These are phyloP conservation scores for Saccharomyces pastorianus DNA, from an alignment of 1,139 yeast genomes.

Conservation along the genomic window DNA sequence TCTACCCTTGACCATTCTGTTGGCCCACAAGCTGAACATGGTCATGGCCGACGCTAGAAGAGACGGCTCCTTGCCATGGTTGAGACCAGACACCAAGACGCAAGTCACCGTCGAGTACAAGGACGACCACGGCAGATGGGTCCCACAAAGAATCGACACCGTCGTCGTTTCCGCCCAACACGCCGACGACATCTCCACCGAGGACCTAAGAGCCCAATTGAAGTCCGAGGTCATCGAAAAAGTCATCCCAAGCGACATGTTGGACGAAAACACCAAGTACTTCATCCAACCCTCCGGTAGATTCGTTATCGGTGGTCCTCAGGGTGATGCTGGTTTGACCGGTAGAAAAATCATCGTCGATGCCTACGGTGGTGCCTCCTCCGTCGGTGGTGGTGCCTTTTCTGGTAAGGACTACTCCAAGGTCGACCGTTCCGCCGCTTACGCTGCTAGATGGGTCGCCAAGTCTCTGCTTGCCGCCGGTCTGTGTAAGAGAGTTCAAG, in stretches of 20 bases:
- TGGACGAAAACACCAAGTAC: conserved; percentile 88
- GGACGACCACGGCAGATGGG: conserved; percentile 85
- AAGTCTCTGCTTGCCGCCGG: conserved; percentile 91
- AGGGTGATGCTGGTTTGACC: conserved; percentile 98
- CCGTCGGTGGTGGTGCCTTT: conserved; percentile 99
- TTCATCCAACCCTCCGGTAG: conserved; percentile 98
- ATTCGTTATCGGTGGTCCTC: conserved; percentile 98
- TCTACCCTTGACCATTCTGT: conserved; percentile 83
- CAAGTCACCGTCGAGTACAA: conserved; percentile 95
- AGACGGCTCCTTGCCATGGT: conserved; percentile 85
- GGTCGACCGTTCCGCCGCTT: conserved; percentile 98
- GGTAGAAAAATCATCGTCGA: conserved; percentile 98
- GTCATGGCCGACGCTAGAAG: conserved; percentile 95
- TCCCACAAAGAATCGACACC: conserved; percentile 92
- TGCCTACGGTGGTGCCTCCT: conserved; percentile 99
- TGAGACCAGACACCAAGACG: conserved; percentile 98
- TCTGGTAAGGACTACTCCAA: conserved; percentile 98
- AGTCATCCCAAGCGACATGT: conserved; percentile 80
- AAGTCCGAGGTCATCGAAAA: conserved; percentile 71
- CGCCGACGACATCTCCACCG: conserved; percentile 88
- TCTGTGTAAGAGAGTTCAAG: conserved; percentile 90
- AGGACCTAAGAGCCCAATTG: conserved; percentile 72
- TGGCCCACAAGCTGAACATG: conserved; percentile 90
- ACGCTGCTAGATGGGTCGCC: conserved; percentile 99
- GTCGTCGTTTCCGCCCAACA: conserved; percentile 94